Evolutionary conservation across 352 stramenopile genomes (phyloP), one percentile per base, ranked within the genome.

Genomic region (Globisporangium middletonii): DNA sequence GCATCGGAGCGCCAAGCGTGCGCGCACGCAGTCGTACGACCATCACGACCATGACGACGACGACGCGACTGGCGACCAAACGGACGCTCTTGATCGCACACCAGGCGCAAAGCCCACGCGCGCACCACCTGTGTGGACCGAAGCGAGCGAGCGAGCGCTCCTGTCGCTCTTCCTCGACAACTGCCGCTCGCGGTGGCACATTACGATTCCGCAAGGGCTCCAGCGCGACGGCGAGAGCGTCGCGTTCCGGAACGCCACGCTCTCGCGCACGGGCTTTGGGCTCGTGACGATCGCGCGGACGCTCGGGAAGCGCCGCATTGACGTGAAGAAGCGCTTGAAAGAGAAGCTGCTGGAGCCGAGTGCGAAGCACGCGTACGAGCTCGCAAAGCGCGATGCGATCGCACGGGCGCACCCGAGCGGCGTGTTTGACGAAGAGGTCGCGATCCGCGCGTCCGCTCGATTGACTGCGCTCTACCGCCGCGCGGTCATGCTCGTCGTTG

Each of bases 401-500:
- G 18, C 71, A 15, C 53, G 33, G 27, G 64, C 73, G 26, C 85
- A 88, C 28, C 72, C 77, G 2, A 62, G 59, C 6, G 77, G 78
- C 0, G 48, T 71, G 28, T 89, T 92, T 62, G 71, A 87, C 37
- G 84, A 94, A 55, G 82, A 94, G 49, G 35, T 74, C 5, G 66
- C 69, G 1, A 88, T 94, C 53, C 58, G 75, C 55, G 37, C 65
- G 28, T 87, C 74, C 0, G 64, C 72, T 27, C 66, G 83, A 0
- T 68, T 94, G 2, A 89, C 80, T 19, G 80, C 84, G 13, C 67
- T 94, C 23, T 91, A 92, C 57, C 78, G 79, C 16, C 79, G 80
- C 6, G 84, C 83, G 0, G 72, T 94, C 33, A 88, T 92, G 80
- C 87, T 94, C 69, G 77, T 92, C 6, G 67, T 89, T 37, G 87